Evolutionary conservation across 140 eudicot species (phyloP), one percentile per base, ranked within the genome.

Genomic region (Anethum foeniculum): DNA sequence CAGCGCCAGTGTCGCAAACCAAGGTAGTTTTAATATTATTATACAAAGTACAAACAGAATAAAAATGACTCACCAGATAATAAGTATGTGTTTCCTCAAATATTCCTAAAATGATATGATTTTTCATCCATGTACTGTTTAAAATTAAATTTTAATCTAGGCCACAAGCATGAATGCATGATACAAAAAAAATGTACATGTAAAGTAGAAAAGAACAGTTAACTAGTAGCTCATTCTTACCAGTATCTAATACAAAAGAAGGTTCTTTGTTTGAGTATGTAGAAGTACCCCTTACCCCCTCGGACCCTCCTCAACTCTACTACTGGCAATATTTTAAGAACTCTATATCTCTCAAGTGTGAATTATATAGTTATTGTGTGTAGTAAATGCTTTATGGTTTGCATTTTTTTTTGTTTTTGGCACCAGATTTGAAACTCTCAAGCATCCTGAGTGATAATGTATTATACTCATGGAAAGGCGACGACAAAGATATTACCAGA

Each of bases 381-480:
- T 77, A 77, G 27, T 51, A 28, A 71, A 47, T 54, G 48, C 43
- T 82, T 6, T 43, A 58, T 19, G 2, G 23, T 52, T 78, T 52
- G 36, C n/a, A 79, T 28, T 77, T 21, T 56, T 77, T 69, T 43
- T 73, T 65, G 38, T 48, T 25, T 8, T 52, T 81, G 32, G 64
- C 25, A 16, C 76, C 90, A 90, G 97, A 89, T 84, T 77, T 84
- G 68, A 90, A 88, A 83, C 87, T 94, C 72, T 54, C 89, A 82
- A 85, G 92, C 83, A 80, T 92, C 79, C 90, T 94, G 21, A 84
- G 87, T 80, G 90, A 88, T 54, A 83, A 94, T 79, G 82, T 84
- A 71, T 39, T 92, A 32, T 86, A 92, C 88, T 83, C 98, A 21
- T 85, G 92, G 96, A 90, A 89, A 68, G 88, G 83, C 62, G 91